phyloP scores from a whole-genome alignment of 176 grass and related monocot species.

The Eragrostis nindensis region DNA sequence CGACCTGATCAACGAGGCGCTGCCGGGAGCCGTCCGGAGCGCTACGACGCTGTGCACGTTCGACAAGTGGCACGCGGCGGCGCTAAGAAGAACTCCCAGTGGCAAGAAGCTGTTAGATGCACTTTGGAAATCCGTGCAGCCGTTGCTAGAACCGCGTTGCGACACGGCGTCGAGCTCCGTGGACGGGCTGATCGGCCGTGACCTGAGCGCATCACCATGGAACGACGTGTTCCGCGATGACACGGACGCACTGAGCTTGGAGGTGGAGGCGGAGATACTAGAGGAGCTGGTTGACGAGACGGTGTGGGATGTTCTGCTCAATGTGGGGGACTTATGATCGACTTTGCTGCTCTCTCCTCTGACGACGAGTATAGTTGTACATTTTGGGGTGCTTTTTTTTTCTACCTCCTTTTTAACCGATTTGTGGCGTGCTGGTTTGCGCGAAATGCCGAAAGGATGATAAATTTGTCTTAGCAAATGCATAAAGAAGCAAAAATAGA shows the following conservation, averaged over 20 bases:
- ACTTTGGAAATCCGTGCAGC: slow-evolving; percentile 53
- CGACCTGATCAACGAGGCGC: slow-evolving; percentile 73
- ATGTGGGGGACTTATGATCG: slow-evolving; percentile 50
- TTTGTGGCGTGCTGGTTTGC: slow-evolving; percentile 31
- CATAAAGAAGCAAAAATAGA: slow-evolving; percentile 8
- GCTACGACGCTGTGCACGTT: slow-evolving; percentile 44
- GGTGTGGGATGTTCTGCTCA: slow-evolving; percentile 70
- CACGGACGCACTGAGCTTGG: slow-evolving; percentile 46
- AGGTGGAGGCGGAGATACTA: slow-evolving; percentile 67
- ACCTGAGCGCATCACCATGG: slow-evolving; percentile 70
- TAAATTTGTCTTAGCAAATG: slow-evolving; percentile 8
- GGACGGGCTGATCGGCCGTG: slow-evolving; percentile 66
- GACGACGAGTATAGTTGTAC: slow-evolving; percentile 37
- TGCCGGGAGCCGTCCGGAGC: slow-evolving; percentile 44
- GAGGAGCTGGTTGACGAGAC: slow-evolving; percentile 79
- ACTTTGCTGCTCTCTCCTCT: background rate
- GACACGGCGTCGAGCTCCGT: slow-evolving; percentile 31
- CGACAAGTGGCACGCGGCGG: slow-evolving; percentile 41
- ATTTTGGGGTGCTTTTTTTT: slow-evolving; percentile 29
- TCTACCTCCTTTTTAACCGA: background rate
- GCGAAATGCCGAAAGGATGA: slow-evolving; percentile 9
- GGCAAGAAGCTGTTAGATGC: slow-evolving; percentile 63
- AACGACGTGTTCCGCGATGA: slow-evolving; percentile 51
- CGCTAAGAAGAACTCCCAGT: slow-evolving; percentile 5
- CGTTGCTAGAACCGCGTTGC: slow-evolving; percentile 13